Base-by-base conservation (phyloP, 2,329 filamentous ascomycete genomes). In the Paecilomyces fulvus region DNA sequence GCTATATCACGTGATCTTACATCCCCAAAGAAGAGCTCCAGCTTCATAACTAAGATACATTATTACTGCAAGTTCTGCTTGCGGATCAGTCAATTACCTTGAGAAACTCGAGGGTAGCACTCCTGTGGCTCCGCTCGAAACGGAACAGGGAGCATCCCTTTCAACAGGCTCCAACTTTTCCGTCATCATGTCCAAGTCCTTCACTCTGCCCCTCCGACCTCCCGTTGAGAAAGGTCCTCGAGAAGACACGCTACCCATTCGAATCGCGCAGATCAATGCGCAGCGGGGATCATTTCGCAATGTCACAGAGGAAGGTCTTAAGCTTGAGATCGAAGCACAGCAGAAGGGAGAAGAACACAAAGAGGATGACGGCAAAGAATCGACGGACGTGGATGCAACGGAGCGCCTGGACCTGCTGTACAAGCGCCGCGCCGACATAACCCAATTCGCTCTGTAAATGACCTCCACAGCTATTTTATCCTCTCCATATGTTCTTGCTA, bases 261-360 rank as follows among this genome's bases (percentile, higher is more conserved):
- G 92, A 63, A 90, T 96, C 63, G 77, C 81, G 57, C 90, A 92
- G 62, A 87, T 96, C 66, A 88, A 91, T 63, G 73, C 77, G 49
- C 86, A 95, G 65, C 86, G 88, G 58, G 90, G 89, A 12, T 89
- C 90, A 23, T 95, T 97, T 69, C 86, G 90, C 58, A 80, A 86
- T 63, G 79, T 97, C 61, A 89, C 85, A 52, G 89, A 95, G 70
- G 80, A 84, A 53, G 81, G 84, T 49, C 76, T 97, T 37, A 81
- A 80, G 52, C 82, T 86, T 33, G 86, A 94, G 65, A 85, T 94
- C 17, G 74, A 75, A 43, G 73, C 72, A 7, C 70, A 72, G 50
- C 79, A 75, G 28, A 79, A 79, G 8, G 73, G 75, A 30, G 77
- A 76, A 30, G 76, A 75, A 1, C 73, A 78, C 6, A 78, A 77